Evolutionary conservation across 2,329 filamentous ascomycete species (phyloP).

Genomic region (Cercospora beticola): DNA sequence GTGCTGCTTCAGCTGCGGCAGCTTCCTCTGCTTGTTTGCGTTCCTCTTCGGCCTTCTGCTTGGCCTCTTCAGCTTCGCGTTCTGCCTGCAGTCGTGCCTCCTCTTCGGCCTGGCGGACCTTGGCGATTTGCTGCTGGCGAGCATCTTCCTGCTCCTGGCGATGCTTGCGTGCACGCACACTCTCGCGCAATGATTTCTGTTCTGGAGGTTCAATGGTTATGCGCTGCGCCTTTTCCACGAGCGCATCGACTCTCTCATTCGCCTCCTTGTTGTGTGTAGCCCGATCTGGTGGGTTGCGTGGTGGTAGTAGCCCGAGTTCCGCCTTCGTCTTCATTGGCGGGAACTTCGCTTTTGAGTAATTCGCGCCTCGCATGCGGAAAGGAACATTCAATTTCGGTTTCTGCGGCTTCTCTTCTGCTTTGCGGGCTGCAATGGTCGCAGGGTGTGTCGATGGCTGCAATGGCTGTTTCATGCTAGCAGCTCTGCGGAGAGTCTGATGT

Average conservation of each 20-base stretch:
- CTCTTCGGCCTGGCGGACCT: slow-evolving; percentile 15
- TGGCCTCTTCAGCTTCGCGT: slow-evolving; percentile 17
- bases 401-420: neutral
- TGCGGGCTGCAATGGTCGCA: neutral
- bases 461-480: neutral
- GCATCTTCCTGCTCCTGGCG: slow-evolving; percentile 15
- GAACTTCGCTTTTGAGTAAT: neutral
- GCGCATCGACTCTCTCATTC: slow-evolving; percentile 14
- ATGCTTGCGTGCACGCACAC: slow-evolving; percentile 16
- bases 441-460: neutral
- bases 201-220: slow-evolving; percentile 17
- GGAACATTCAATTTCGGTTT: neutral
- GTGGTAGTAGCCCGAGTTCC: neutral
- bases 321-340: neutral
- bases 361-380: neutral
- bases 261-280: neutral
- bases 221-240: slow-evolving; percentile 17
- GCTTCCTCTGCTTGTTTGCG: slow-evolving; percentile 12
- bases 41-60: slow-evolving; percentile 17
- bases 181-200: slow-evolving; percentile 16
- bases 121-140: neutral
- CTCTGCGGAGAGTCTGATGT: neutral
- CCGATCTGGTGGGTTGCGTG: neutral
- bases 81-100: slow-evolving; percentile 16
- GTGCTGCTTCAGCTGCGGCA: slow-evolving; percentile 14